Base-by-base conservation (phyloP, 139 green algal genomes). In the Chlamydomonas sp. region DNA sequence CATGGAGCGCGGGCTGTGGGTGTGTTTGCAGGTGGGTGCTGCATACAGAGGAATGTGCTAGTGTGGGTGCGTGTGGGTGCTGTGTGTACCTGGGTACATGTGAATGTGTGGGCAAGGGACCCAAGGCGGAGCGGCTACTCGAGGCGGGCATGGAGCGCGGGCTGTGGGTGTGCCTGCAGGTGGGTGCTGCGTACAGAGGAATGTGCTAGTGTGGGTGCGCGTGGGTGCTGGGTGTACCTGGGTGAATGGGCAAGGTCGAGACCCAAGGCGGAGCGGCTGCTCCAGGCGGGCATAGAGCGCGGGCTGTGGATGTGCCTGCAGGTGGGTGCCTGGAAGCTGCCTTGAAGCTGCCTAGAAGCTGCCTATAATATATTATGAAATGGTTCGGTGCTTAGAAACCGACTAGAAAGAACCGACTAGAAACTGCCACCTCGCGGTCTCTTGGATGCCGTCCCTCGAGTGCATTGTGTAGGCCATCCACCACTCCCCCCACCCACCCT, bases 101-200 rank as follows among this genome's bases (percentile, higher is more conserved):
- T 22, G 5, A 59, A 34, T 59, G 64, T 70, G 37, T n/a, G n/a
- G 88, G 88, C 29, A 87, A 94, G 76, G 88, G 87, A 2, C 85
- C 88, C 58, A 92, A 92, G 73, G 89, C 89, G 6, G 85, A 88
- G 72, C 67, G 69, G 73, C 75, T 94, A 68, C 86, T 95, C 54
- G 73, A 81, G 50, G 48, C 76, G 2, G 77, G 85, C 70, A 80
- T 81, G 75, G 76, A 82, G 63, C 70, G 72, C 28, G 74, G 89
- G 75, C 76, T 81, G 63, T 95, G 89, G 89, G 86, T 94, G 35
- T 87, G 83, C 54, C 54, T 64, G 16, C 54, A 64, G 54, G 62
- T n/a, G n/a, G n/a, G 63, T n/a, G n/a, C n/a, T n/a, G n/a, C n/a
- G n/a, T n/a, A n/a, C n/a, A n/a, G n/a, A n/a, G n/a, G n/a, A 90